Base-by-base conservation (phyloP, 2,329 filamentous ascomycete species). In the Cytospora leucostoma region DNA sequence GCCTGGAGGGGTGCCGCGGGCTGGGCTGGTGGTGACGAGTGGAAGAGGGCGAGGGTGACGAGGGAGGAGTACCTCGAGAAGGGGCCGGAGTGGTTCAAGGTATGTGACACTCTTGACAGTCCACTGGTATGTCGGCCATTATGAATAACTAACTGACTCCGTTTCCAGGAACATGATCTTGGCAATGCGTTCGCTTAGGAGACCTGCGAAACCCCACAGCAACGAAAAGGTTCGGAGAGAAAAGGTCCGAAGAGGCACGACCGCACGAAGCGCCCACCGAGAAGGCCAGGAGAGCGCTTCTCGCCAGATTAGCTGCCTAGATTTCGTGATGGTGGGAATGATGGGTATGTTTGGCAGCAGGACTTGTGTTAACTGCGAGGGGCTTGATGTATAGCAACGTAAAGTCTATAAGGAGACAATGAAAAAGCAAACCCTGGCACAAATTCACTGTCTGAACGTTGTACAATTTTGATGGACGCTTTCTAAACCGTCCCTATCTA, bases 81-180 rank as follows among this genome's bases (percentile, higher is more conserved):
- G 81, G 95, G 95, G 1, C 82, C 87, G 27, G 94, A 98, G 70
- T 98, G 98, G 79, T 84, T 98, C 74, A 97, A 96, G 86, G 93
- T 85, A 70, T 66, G 82, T 74, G 44, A 40, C 49, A 63, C n/a
- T n/a, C n/a, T n/a, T n/a, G n/a, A n/a, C n/a, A n/a, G n/a, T n/a
- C n/a, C n/a, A n/a, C n/a, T n/a, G n/a, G 13, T 55, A 5, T 27
- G 19, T 40, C 35, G 35, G 56, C 32, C 21, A 27, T 5, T 27
- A 40, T 7, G 49, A 6, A 49, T 52, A 62, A 58, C 65, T 68
- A 40, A 59, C 67, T 38, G 35, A 37, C 35, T 64, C 57, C 17
- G 47, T 59, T 33, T 49, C 13, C 56, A 88, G 86, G 86, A 89
- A 74, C 87, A 89, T 71, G 84, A 88, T 70, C 79, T 88, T 75